phyloP scores from a whole-genome alignment of 169 alveolate species.

The Plasmodium sp. region DNA sequence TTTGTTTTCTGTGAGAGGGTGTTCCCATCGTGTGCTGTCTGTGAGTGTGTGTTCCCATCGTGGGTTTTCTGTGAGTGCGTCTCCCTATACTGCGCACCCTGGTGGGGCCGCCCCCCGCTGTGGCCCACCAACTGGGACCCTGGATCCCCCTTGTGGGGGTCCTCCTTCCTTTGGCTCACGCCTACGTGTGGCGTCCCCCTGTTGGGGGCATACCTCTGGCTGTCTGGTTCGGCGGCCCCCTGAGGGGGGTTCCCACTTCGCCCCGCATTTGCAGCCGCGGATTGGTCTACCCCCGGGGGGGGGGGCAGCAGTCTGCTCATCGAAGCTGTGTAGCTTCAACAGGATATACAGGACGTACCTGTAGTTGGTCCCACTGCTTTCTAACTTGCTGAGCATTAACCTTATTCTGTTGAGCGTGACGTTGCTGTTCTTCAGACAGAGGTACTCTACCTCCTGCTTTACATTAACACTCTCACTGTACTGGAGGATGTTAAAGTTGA shows the following conservation, averaged over 20 bases:
- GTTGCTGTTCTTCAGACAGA: slow-evolving; percentile 38
- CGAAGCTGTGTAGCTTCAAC: slow-evolving; percentile 7
- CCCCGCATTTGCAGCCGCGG: neutral
- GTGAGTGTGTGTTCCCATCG: no score
- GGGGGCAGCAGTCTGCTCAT: neutral
- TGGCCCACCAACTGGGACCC: neutral
- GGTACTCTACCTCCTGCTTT: slow-evolving; percentile 49
- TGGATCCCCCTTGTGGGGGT: neutral
- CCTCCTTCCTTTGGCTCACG: neutral
- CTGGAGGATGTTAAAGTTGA: slow-evolving; percentile 40
- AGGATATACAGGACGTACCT: slow-evolving; percentile 33
- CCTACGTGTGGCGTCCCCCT: neutral
- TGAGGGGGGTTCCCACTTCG: neutral
- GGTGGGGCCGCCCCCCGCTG: neutral
- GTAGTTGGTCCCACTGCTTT: slow-evolving; percentile 39
- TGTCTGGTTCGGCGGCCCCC: neutral
- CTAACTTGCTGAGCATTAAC: slow-evolving; percentile 33
- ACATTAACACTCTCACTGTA: slow-evolving; percentile 47
- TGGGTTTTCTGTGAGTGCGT: no score
- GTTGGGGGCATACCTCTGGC: neutral
- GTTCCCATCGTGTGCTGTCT: no score
- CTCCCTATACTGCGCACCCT: no score
- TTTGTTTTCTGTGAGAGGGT: no score
- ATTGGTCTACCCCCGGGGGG: neutral
- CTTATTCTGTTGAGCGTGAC: slow-evolving; percentile 41